Conservation (phyloP, 805 yeast species). For the Saturnispora ahearnii region DNA sequence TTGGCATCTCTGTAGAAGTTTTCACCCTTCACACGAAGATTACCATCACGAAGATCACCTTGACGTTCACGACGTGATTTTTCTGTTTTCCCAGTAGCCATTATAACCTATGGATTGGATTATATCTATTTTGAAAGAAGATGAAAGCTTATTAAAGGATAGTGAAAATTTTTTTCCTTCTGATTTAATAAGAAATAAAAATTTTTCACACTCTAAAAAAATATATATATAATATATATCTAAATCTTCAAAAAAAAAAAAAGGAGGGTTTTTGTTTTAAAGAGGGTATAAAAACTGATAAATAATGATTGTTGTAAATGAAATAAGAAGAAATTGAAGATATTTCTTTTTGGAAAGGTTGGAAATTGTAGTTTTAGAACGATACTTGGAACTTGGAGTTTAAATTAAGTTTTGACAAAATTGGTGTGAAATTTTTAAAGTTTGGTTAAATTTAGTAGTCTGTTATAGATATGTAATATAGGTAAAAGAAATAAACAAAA, state of each 20-base stretch:
- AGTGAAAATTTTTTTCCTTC: neutral
- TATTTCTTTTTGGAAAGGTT: too few species aligned
- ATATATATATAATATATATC: too few species aligned
- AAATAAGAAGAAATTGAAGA: too few species aligned
- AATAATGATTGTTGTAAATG: too few species aligned
- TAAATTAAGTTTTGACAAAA: too few species aligned
- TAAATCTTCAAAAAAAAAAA: too few species aligned
- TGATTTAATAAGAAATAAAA: neutral
- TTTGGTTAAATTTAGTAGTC: too few species aligned
- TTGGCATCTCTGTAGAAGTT: conserved; percentile 93
- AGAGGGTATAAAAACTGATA: too few species aligned
- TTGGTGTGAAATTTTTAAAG: neutral
- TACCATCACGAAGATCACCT: conserved; percentile 77
- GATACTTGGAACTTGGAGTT: too few species aligned
- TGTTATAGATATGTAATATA: neutral
- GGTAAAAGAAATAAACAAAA: neutral
- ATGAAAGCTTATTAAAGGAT: neutral
- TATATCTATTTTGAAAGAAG: neutral
- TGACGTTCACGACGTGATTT: conserved; percentile 78
- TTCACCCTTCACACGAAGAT: conserved; percentile 91
- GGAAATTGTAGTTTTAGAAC: too few species aligned
- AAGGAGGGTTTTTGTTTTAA: too few species aligned
- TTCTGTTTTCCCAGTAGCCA: conserved; percentile 95
- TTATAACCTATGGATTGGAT: conserved; percentile 21
- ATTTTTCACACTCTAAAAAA: too few species aligned